Percentiles rank a stretch among this genome's conserved stretches.
Conservation (phyloP, 345 rosid genomes). For the Eucalyptus rudis region DNA sequence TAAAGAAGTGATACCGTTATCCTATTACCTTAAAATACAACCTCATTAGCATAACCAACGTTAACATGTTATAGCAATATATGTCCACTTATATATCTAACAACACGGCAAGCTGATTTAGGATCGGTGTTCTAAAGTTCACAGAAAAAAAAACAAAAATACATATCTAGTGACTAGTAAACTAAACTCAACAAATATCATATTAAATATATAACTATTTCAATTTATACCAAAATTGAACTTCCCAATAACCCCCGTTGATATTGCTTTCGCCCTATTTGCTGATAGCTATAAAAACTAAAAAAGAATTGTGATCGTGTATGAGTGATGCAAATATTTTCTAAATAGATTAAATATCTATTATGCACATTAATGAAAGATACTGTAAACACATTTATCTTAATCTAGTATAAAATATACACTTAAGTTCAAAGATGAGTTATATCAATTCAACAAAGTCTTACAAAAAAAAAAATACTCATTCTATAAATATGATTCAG, state of each 20-base stretch:
- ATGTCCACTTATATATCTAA: not conserved
- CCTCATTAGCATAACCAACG: not conserved
- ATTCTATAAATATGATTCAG: not conserved
- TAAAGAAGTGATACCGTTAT: not conserved
- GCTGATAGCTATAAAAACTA: too few relatives aligned
- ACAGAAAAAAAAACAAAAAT: not conserved
- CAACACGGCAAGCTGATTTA: not conserved
- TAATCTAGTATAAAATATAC: not conserved
- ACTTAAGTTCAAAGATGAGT: not conserved
- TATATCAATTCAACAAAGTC: not conserved
- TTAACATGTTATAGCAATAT: too few relatives aligned
- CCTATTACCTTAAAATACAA: not conserved
- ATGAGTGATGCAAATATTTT: not conserved
- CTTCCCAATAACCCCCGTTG: not conserved
- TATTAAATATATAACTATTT: not conserved
- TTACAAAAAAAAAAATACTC: not conserved
- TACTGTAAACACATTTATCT: not conserved
- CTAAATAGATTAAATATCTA: not conserved
- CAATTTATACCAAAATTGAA: not conserved
- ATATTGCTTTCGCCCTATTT: not conserved
- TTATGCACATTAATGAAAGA: not conserved
- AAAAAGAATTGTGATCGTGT: not conserved
- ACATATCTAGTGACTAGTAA: not conserved
- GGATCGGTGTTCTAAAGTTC: not conserved
- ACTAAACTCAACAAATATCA: not conserved